Evolutionary conservation across 208 protist species (phyloP).

Genomic region (Wallacemonas rigidus): DNA sequence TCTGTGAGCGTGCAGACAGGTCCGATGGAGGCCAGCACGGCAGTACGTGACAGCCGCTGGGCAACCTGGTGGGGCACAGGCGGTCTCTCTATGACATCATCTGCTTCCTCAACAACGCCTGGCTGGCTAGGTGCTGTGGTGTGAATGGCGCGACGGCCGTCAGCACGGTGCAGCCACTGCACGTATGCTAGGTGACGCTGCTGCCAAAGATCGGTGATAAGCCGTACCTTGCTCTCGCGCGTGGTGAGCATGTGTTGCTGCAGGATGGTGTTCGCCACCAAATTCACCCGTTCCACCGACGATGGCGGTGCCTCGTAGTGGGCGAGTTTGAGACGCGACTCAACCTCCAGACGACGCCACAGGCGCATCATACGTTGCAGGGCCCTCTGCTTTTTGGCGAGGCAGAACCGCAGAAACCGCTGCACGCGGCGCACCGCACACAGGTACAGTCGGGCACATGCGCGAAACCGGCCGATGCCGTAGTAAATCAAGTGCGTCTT

Average conservation of each 20-base stretch:
- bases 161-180: conserved; percentile 19
- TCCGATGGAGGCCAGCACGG: not conserved
- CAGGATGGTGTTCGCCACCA: conserved; percentile 71
- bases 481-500: conserved; percentile 30
- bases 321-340: conserved; percentile 61
- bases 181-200: conserved; percentile 36
- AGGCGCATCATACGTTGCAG: conserved; percentile 58
- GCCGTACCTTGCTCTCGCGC: conserved; percentile 53
- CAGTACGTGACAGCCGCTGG: not conserved
- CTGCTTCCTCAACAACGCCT: not conserved
- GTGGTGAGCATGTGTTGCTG: conserved; percentile 86
- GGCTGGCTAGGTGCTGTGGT: too few species aligned
- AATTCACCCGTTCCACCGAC: conserved; percentile 52
- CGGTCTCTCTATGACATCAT: not conserved
- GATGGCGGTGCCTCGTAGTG: conserved; percentile 50
- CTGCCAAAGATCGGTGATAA: conserved; percentile 67
- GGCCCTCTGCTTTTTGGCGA: conserved; percentile 57
- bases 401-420: conserved; percentile 68
- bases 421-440: conserved; percentile 50
- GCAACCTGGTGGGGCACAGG: not conserved
- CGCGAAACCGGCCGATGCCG: conserved; percentile 20
- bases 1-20: not conserved
- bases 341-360: conserved; percentile 69
- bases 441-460: conserved; percentile 32
- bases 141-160: not conserved